Percentiles rank a stretch among this genome's conserved stretches.
Evolutionary conservation across 768 basidiomycete species (phyloP).

Genomic region (Pleurotus giganteus): DNA sequence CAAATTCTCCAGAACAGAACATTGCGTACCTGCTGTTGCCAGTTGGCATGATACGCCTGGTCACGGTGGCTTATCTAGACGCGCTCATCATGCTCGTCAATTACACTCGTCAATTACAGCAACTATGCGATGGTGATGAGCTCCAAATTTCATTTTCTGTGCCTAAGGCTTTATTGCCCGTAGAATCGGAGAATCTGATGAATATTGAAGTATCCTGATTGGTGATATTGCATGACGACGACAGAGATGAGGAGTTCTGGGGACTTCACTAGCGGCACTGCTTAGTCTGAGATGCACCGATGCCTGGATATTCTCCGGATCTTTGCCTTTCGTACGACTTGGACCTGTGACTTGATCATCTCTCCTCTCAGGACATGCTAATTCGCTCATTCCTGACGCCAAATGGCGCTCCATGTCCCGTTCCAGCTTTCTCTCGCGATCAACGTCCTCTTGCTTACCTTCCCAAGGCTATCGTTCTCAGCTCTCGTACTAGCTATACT

Average conservation of each 20-base stretch:
- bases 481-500: no score
- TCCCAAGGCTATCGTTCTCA: neutral
- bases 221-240: neutral
- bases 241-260: neutral
- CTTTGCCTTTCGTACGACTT: neutral
- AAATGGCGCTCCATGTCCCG: neutral
- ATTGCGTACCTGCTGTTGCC: constrained; percentile 1
- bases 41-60: no score
- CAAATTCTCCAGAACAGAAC: neutral
- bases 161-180: no score
- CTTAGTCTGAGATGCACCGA: neutral
- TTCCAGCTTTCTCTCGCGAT: neutral
- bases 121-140: no score
- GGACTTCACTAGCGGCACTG: neutral
- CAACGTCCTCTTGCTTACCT: neutral
- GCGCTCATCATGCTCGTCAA: no score
- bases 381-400: neutral
- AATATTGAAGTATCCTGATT: neutral
- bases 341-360: neutral
- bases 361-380: no score
- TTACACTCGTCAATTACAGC: no score
- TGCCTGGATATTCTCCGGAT: constrained; percentile 5
- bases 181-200: no score
- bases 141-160: no score
- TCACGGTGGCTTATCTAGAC: no score